Percentiles rank a stretch among this genome's conserved stretches.
Evolutionary conservation across 1,284 basidiomycete species (phyloP).

Genomic region (Polyporus tsugae): DNA sequence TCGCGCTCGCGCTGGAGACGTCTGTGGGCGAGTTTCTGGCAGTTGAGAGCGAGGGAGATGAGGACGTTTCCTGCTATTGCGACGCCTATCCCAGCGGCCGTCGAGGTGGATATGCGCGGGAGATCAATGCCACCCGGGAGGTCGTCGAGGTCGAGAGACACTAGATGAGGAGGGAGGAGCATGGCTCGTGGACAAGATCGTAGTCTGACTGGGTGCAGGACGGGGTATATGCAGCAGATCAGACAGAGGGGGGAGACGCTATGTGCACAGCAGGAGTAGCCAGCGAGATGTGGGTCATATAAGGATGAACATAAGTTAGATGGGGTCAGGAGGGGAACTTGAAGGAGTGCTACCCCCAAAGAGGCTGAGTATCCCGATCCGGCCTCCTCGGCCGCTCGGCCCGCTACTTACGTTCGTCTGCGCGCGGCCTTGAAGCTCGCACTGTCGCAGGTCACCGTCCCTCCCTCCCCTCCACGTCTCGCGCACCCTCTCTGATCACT

Average conservation of each 20-base stretch:
- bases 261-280: constrained; percentile 9
- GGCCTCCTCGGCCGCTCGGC: neutral
- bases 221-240: constrained; percentile 3
- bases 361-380: neutral
- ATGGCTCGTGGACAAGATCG: constrained; percentile 21
- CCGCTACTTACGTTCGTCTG: neutral
- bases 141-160: constrained; percentile 28
- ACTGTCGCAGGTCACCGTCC: neutral
- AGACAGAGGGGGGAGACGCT: neutral
- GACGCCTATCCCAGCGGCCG: constrained; percentile 84
- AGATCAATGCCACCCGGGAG: constrained; percentile 47
- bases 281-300: constrained; percentile 1
- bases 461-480: constrained; percentile 3
- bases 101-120: constrained; percentile 65
- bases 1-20: constrained; percentile 60
- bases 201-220: neutral
- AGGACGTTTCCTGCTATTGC: constrained; percentile 89
- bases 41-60: constrained; percentile 89
- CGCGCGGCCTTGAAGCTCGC: neutral
- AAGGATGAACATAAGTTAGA: constrained; percentile 20
- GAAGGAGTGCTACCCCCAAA: neutral
- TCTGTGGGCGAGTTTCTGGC: constrained; percentile 92
- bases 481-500: constrained; percentile 1
- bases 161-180: constrained; percentile 24
- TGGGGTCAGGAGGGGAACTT: neutral